These are phyloP conservation scores for Solioccasus polychromus DNA, from an alignment of 768 basidiomycete species.

Conservation along the genomic window DNA sequence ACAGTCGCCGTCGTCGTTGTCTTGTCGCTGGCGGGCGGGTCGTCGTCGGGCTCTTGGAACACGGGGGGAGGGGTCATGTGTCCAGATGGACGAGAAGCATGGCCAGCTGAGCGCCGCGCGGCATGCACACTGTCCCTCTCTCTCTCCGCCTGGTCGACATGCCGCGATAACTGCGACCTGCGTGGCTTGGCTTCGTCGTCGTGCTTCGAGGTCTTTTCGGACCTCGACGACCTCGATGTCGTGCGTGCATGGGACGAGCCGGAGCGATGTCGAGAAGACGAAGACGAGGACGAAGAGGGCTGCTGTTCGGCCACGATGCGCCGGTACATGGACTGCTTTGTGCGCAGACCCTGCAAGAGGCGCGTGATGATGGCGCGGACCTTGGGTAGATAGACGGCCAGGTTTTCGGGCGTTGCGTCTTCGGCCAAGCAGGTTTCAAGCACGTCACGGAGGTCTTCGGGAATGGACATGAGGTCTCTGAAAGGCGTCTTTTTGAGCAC, in stretches of 20 bases:
- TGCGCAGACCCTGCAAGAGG: conserved; percentile 89
- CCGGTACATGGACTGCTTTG: conserved; percentile 87
- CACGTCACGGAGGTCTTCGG: conserved; percentile 82
- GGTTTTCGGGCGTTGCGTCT: conserved; percentile 79
- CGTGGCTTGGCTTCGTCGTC: conserved; percentile 43
- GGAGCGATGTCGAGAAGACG: conserved; percentile 41
- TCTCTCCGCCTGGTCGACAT: conserved; percentile 36
- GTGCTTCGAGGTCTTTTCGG: conserved; percentile 36
- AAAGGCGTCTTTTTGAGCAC: conserved; percentile 16
- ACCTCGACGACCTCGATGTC: conserved; percentile 57
- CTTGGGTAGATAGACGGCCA: conserved; percentile 85
- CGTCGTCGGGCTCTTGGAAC: conserved; percentile 33
- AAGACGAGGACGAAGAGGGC: conserved; percentile 35
- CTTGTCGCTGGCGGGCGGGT: conserved; percentile 16
- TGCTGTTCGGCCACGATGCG: conserved; percentile 64
- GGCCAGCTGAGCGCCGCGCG: conserved; percentile 40
- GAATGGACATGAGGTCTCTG: conserved; percentile 86
- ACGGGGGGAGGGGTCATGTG: conserved; percentile 29
- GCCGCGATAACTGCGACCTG: conserved; percentile 47
- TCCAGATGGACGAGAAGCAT: conserved; percentile 37
- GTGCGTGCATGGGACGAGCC: conserved; percentile 50
- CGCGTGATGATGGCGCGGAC: conserved; percentile 92
- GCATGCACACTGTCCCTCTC: conserved; percentile 35
- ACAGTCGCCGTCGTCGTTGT: not conserved
- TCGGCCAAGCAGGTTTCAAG: conserved; percentile 92